phyloP scores from a whole-genome alignment of 169 alveolate genomes.

The Plasmodium coatneyi region DNA sequence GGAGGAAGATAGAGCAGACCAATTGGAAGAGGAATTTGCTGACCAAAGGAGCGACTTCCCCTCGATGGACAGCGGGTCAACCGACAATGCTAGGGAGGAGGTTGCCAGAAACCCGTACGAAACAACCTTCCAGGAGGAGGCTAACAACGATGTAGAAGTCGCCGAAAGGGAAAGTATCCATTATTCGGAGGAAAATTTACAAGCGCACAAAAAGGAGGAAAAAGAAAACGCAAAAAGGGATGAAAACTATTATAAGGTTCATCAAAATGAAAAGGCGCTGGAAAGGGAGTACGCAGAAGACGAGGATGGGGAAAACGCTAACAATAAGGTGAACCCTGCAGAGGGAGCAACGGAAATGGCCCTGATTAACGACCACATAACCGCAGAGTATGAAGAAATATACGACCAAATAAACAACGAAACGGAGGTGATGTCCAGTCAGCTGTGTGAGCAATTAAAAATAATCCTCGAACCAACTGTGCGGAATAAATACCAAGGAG shows the following conservation, averaged over 20 bases:
- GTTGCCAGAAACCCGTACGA: background rate
- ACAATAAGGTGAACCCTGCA: background rate
- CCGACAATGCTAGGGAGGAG: slow-evolving; percentile 11
- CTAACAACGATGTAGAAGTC: background rate
- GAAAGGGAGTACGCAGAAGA: slow-evolving; percentile 1
- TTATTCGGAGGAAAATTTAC: background rate
- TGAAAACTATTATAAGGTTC: slow-evolving; percentile 22
- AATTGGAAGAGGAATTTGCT: background rate
- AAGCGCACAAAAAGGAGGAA: background rate
- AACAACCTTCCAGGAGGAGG: background rate
- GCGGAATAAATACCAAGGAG: slow-evolving; percentile 93
- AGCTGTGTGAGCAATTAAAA: slow-evolving; percentile 91
- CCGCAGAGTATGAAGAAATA: slow-evolving; percentile 47
- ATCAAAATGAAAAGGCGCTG: slow-evolving; percentile 37
- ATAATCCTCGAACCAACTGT: slow-evolving; percentile 94
- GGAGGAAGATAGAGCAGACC: slow-evolving; percentile 2
- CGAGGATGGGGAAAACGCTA: background rate
- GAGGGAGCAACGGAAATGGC: background rate
- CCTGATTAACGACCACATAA: slow-evolving; percentile 12
- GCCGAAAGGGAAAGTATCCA: background rate
- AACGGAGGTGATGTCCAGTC: slow-evolving; percentile 78
- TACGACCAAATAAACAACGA: slow-evolving; percentile 70
- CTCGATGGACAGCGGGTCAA: slow-evolving; percentile 54
- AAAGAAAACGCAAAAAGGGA: slow-evolving; percentile 47
- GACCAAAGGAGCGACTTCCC: slow-evolving; percentile 50